These are phyloP conservation scores for Lachnellula subtilissima DNA, from an alignment of 2,329 filamentous ascomycete genomes.

Conservation along the genomic window DNA sequence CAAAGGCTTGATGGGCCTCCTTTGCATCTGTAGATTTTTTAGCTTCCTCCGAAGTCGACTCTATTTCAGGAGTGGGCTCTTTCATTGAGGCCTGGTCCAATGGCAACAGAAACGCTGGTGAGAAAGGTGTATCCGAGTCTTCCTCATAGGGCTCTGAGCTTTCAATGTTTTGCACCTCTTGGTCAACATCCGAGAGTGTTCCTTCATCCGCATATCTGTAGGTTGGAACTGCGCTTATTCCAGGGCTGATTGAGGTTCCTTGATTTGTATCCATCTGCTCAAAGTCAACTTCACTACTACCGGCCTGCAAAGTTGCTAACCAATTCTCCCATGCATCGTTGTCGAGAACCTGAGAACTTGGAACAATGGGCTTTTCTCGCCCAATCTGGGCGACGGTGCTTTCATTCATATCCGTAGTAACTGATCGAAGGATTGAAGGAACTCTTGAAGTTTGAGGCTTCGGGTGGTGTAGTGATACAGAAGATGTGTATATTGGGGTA, in stretches of 20 bases:
- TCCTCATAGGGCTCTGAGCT: background rate
- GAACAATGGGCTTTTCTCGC: slow-evolving; percentile 9
- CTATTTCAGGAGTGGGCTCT: background rate
- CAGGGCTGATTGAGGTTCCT: slow-evolving; percentile 19
- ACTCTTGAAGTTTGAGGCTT: slow-evolving; percentile 21
- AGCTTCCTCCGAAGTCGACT: background rate
- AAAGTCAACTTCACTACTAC: background rate
- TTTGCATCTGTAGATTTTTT: background rate
- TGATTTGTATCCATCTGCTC: background rate
- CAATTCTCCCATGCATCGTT: slow-evolving; percentile 29
- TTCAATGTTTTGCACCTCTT: background rate
- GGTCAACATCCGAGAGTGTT: background rate
- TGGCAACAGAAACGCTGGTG: background rate
- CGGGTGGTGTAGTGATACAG: slow-evolving; percentile 24
- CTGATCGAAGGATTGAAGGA: slow-evolving; percentile 19
- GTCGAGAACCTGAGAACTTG: slow-evolving; percentile 22
- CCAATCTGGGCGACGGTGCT: slow-evolving; percentile 27
- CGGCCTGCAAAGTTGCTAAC: slow-evolving; percentile 12
- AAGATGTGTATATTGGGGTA: slow-evolving; percentile 15
- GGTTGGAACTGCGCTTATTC: slow-evolving; percentile 15
- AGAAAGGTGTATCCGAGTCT: background rate
- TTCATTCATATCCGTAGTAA: slow-evolving; percentile 12
- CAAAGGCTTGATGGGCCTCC: background rate
- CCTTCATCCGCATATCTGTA: background rate
- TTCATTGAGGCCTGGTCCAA: background rate